These are phyloP conservation scores for Diospyros lotus DNA, from an alignment of 148 eudicot genomes.

Conservation along the genomic window DNA sequence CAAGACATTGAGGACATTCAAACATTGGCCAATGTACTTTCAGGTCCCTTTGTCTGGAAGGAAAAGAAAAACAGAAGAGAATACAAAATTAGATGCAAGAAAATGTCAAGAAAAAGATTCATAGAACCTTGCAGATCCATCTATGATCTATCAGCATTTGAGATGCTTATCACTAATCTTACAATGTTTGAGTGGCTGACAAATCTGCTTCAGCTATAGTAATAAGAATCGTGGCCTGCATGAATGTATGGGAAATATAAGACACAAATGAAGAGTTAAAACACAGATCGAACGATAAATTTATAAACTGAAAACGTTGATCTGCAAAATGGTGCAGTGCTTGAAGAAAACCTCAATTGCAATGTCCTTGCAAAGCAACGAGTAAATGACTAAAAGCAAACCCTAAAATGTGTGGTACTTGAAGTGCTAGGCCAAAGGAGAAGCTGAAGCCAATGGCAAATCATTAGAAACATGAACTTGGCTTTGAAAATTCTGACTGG, in stretches of 20 bases:
- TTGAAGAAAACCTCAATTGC: background rate
- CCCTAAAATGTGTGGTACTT: background rate
- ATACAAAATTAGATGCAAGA: background rate
- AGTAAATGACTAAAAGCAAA: background rate
- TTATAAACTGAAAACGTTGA: background rate
- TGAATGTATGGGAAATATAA: conserved; percentile 11
- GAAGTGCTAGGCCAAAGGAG: background rate
- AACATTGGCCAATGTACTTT: conserved; percentile 32
- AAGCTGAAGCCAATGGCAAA: background rate
- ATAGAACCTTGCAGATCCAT: conserved; percentile 1
- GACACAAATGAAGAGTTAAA: background rate
- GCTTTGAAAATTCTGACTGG: too few relatives aligned
- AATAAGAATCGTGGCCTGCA: conserved; percentile 26
- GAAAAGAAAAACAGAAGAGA: conserved; percentile 3
- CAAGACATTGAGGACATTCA: conserved; percentile 67
- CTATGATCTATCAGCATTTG: background rate
- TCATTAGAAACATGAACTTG: background rate
- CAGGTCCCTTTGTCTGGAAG: conserved; percentile 43
- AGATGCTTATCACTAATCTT: conserved; percentile 15
- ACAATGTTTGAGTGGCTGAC: conserved; percentile 26
- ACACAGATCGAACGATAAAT: background rate
- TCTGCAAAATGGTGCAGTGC: background rate
- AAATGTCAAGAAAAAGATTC: background rate
- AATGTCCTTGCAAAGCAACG: background rate
- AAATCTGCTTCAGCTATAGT: conserved; percentile 22